Conservation (phyloP, 345 rosid genomes). For the Chamaenerion angustifolium region DNA sequence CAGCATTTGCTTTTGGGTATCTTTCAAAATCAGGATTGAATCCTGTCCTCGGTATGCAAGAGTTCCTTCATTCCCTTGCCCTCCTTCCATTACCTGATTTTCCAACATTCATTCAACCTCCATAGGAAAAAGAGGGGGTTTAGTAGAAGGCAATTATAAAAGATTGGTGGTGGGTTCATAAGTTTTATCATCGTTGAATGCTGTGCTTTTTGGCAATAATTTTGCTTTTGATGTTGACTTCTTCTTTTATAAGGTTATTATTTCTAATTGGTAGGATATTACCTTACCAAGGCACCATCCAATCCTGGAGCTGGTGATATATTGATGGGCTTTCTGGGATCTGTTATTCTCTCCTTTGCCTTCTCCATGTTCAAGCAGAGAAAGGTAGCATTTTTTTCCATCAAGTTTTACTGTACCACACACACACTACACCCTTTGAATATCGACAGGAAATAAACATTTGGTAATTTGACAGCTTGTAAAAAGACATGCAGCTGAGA, state of each 20-base stretch:
- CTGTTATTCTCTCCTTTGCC: constrained; percentile 87
- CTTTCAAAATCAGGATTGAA: constrained; percentile 65
- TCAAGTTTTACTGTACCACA: not conserved
- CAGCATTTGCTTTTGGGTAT: constrained; percentile 73
- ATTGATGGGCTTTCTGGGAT: constrained; percentile 87
- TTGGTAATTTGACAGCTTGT: constrained; percentile 85
- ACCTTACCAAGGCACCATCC: constrained; percentile 62
- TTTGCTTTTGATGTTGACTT: no score
- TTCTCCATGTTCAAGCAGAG: constrained; percentile 96
- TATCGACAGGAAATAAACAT: no score
- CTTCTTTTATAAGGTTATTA: no score
- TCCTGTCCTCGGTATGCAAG: constrained; percentile 58
- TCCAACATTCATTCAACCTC: not conserved
- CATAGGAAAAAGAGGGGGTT: no score
- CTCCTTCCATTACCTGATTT: not conserved
- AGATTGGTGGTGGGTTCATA: no score
- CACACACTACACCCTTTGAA: no score
- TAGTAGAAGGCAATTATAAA: no score
- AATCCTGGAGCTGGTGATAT: constrained; percentile 97
- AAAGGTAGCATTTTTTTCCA: constrained; percentile 31
- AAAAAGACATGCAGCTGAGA: constrained; percentile 88
- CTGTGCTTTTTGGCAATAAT: no score
- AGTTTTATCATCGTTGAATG: no score
- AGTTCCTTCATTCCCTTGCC: not conserved
- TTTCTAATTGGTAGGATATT: constrained; percentile 34